These are phyloP conservation scores for Hirsutella thompsonii DNA, from an alignment of 2,329 filamentous ascomycete species.

Conservation along the genomic window DNA sequence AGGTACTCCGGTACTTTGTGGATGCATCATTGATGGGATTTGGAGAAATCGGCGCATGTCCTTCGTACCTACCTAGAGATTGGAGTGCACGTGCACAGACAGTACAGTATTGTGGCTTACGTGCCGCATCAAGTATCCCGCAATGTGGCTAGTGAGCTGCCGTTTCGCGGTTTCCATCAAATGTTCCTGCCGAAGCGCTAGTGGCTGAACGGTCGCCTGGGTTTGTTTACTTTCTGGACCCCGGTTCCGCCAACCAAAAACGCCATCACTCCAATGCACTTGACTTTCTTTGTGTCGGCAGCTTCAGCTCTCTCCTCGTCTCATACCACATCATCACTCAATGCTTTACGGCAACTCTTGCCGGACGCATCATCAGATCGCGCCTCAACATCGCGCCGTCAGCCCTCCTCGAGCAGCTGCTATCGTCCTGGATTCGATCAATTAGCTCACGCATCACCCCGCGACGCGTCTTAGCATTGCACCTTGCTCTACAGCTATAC, in stretches of 20 bases:
- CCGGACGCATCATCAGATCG: background rate
- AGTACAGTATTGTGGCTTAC: no score
- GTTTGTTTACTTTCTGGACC: conserved; percentile 1
- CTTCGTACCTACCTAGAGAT: no score
- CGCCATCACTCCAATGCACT: background rate
- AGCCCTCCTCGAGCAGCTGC: background rate
- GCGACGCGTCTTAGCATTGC: background rate
- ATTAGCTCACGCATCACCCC: background rate
- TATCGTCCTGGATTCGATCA: background rate
- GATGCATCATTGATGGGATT: no score
- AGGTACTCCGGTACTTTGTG: no score
- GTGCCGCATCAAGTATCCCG: no score
- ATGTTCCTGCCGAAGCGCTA: background rate
- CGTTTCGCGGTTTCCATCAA: background rate
- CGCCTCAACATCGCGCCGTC: background rate
- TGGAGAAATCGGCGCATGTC: no score
- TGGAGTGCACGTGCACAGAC: no score
- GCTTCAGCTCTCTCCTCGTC: background rate
- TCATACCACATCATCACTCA: background rate
- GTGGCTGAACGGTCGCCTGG: background rate
- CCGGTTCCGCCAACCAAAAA: background rate
- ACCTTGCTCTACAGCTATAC: no score
- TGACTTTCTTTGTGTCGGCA: background rate
- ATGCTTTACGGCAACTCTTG: background rate
- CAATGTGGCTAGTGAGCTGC: no score